Evolutionary conservation across 1,139 yeast species (phyloP), one percentile per base, ranked within the genome.

Genomic region (Pichia sp.): DNA sequence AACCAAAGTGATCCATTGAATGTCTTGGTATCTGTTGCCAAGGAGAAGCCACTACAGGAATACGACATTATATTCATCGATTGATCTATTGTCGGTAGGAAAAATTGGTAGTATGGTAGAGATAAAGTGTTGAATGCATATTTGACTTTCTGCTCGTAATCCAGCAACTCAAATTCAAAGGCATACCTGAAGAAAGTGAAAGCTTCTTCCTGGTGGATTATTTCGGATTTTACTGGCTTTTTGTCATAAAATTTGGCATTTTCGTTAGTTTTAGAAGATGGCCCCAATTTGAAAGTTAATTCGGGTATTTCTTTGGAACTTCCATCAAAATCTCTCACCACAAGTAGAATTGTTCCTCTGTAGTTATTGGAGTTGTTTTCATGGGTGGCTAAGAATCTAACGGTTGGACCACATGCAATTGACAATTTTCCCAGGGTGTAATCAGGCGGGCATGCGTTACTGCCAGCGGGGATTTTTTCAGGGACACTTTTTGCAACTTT

Each of bases 11-110:
- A 81, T 11, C 90, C 85, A 49, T 78, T 75, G 64, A 79, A 90
- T 16, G 67, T 66, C 2, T 67, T 59, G 1, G 95, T 80, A 48
- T 81, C 59, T 2, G 85, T 83, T 3, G 75, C 77, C 44, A 85
- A 64, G 1, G 95, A 84, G 61, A 88, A 90, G n/a, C 97, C 97
- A 60, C 90, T 92, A 66, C 97, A 90, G 4, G 96, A 85, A 61
- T 75, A 83, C 34, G 90, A 81, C 63, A 87, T 72, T 5, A 83
- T 73, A 61, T 87, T 88, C 87, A 87, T 84, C 26, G 85, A 72
- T 61, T 81, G 79, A 8, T 64, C 56, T 2, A 55, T 53, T 2
- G 79, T 67, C 0, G 95, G 94, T 3, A 85, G 51, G 56, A 62
- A 80, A 56, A 84, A 84, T 47, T 68, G 69, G 52, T 55, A 69